Base-by-base conservation (phyloP, 768 basidiomycete species). In the Pisolithus tinctorius region DNA sequence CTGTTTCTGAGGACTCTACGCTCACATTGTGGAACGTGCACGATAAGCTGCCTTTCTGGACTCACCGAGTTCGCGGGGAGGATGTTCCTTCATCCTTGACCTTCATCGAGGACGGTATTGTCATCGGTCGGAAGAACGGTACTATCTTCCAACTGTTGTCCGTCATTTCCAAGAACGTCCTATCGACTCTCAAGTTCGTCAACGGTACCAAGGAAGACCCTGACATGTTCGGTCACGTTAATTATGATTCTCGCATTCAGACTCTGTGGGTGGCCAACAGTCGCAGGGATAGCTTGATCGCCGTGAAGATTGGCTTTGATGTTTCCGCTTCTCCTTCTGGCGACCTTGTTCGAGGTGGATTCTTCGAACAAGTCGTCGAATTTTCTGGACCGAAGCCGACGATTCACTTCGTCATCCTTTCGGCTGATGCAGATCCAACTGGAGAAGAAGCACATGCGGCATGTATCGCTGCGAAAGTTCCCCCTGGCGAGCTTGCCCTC, bases 181-280 rank as follows among this genome's bases (percentile, higher is more conserved):
- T 89, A 29, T 88, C 90, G 13, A 89, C 85, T 6, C 74, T 90
- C 68, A 87, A 82, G 62, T 93, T 93, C 61, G 71, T 86, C 60
- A 86, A 83, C 55, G 82, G 81, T 20, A 47, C 56, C 47, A 78
- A 76, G 53, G 89, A 92, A 39, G 89, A 91, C 60, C 74, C 73
- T 14, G 88, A 89, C 8, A 92, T 93, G 87, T 93, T 90, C 64
- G 88, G 90, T 13, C 90, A 93, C 60, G 81, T 86, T 57, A 84
- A 80, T 60, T 93, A 93, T 62, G 90, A 93, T 69, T 76, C 86
- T 0, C 74, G 87, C 42, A 91, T 92, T 53, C 86, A 87, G 69
- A 91, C 88, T 0, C 73, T 93, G 29, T 93, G 90, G 90, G 77
- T 92, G 17, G 90, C 90, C 48, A 91, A 91, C 63, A 88, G 81